Conservation (phyloP, 805 yeast genomes). For the Danielia reshetovae region DNA sequence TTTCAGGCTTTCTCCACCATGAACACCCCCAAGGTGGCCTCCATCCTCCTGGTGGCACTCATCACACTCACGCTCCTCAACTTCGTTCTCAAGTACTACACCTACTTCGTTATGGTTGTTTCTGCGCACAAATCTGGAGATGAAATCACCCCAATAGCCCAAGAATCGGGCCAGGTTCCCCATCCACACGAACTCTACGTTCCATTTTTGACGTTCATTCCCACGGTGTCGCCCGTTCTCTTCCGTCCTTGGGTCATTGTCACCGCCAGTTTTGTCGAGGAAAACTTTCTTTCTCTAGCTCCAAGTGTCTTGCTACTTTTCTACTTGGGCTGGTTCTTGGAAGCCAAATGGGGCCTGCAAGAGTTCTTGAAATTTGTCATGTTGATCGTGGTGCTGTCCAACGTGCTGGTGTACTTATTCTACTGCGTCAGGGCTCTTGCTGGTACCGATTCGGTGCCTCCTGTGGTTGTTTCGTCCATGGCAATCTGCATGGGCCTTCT, state of each 20-base stretch:
- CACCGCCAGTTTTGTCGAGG: slow-evolving; percentile 46
- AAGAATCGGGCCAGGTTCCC: slow-evolving; percentile 36
- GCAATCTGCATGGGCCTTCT: slow-evolving; percentile 55
- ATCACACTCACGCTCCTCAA: slow-evolving; percentile 28
- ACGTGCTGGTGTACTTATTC: slow-evolving; percentile 27
- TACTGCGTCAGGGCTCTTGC: slow-evolving; percentile 16
- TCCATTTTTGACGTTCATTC: slow-evolving; percentile 48
- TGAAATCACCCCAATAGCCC: slow-evolving; percentile 22
- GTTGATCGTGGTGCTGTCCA: slow-evolving; percentile 33
- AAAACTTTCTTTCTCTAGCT: slow-evolving; percentile 34
- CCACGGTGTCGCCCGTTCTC: slow-evolving; percentile 37
- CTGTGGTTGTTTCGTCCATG: slow-evolving; percentile 50
- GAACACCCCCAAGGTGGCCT: slow-evolving; percentile 33
- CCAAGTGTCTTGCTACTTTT: slow-evolving; percentile 36
- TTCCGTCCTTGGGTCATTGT: slow-evolving; percentile 48
- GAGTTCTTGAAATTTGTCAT: slow-evolving; percentile 49
- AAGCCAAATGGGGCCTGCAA: slow-evolving; percentile 57
- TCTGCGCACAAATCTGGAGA: slow-evolving; percentile 22
- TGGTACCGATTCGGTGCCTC: slow-evolving; percentile 22
- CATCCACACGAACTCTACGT: slow-evolving; percentile 46
- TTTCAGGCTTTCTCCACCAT: slow-evolving; percentile 17
- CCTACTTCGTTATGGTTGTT: slow-evolving; percentile 33
- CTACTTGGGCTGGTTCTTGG: slow-evolving; percentile 62
- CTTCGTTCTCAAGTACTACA: slow-evolving; percentile 33
- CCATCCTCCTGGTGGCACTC: slow-evolving; percentile 32